A percentile compares a stretch with the other conserved stretches of the same genome.
phyloP scores from a whole-genome alignment of 1,284 basidiomycete species.

The Laetiporus sulphureus region DNA sequence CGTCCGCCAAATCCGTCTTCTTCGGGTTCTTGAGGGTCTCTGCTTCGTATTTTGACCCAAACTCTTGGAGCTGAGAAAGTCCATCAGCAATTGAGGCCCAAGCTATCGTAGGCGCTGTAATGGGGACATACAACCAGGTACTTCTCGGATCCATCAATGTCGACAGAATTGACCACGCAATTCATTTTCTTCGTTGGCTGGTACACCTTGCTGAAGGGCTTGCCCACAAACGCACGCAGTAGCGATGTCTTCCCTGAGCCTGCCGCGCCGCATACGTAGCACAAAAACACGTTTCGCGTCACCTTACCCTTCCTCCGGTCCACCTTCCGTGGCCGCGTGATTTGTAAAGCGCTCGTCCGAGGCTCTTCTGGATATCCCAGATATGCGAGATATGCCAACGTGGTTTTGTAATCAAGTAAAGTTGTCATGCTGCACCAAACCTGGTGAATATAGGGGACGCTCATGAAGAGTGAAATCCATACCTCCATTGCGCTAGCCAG shows the following conservation, averaged over 20 bases:
- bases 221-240: constrained; percentile 80
- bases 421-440: constrained; percentile 81
- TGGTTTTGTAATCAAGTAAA: constrained; percentile 85
- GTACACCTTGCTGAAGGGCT: constrained; percentile 65
- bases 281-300: constrained; percentile 84
- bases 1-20: constrained; percentile 89
- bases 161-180: constrained; percentile 92
- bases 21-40: constrained; percentile 86
- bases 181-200: constrained; percentile 87
- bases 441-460: background rate
- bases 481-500: constrained; percentile 99
- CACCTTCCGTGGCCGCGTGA: constrained; percentile 77
- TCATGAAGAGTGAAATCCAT: constrained; percentile 11
- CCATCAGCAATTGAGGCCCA: background rate
- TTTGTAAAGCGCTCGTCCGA: constrained; percentile 73
- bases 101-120: background rate
- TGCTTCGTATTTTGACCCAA: constrained; percentile 91
- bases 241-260: constrained; percentile 94
- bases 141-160: constrained; percentile 92
- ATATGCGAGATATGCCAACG: constrained; percentile 94
- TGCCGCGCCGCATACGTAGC: constrained; percentile 92
- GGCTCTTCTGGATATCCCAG: constrained; percentile 77
- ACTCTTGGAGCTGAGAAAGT: constrained; percentile 79
- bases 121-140: constrained; percentile 79
- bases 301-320: constrained; percentile 87